Base-by-base conservation (phyloP, 1,139 yeast genomes). In the Blastobotrys arbuscula region DNA sequence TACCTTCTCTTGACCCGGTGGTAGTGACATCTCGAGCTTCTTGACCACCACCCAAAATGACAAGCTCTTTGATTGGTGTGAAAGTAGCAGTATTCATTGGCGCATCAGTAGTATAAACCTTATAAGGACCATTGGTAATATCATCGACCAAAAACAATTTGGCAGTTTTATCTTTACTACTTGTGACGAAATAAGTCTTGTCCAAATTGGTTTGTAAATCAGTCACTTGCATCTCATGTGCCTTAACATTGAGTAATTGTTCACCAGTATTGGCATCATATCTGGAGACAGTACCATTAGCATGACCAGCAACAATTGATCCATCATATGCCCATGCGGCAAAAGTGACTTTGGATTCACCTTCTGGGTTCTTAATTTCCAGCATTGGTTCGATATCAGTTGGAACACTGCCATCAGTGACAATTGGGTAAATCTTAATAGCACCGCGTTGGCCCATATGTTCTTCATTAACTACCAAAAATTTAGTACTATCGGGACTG, bases 21-120 rank as follows among this genome's bases (percentile, higher is more conserved):
- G 97, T 92, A 42, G 99, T 92, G 67, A 92, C 99, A 69, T 90
- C 95, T 71, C 90, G 81, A 38, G 98, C 98, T 66, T 90, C 97
- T 75, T 92, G 98, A 80, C 99, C 99, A 72, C 99, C 99, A 50
- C 98, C 98, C 56, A 94, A 77, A 49, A 92, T 84, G 55, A 92
- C 87, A 66, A 84, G 90, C 66, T 92, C 94, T 72, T 94, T 92
- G 50, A 81, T 74, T 24, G 97, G 92, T 9, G 98, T 90, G 59
- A 92, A 84, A 56, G 96, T 84, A 24, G 97, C 98, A 33, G 96
- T 81, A 74, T 94, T 94, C 78, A 94, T 78, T 51, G 98, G 97
- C 46, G 96, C 90, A 67, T 89, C 97, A 8, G 96, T 84, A 61
- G 77, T 79, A 69, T 77, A 92, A 24, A 80, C 82, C 71, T 90